Conservation (phyloP, 2,329 filamentous ascomycete species). For the Aureobasidium zeae region DNA sequence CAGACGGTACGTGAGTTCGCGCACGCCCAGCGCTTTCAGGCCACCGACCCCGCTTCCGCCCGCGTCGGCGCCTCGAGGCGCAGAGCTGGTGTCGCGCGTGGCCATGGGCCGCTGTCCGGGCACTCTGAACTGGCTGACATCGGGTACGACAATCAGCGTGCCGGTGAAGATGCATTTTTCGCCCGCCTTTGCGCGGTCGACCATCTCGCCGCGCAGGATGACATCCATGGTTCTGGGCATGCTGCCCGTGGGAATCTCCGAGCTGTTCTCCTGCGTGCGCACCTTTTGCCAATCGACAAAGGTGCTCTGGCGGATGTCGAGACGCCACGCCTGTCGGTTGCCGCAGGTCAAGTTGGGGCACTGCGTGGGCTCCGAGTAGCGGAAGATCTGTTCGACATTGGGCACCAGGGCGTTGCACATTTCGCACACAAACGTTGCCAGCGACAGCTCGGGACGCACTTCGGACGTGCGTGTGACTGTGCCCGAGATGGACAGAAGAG, state of each 20-base stretch:
- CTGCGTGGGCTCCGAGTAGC: slow-evolving; percentile 92
- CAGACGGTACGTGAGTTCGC: slow-evolving; percentile 87
- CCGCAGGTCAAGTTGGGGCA: slow-evolving; percentile 82
- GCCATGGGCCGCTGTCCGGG: slow-evolving; percentile 78
- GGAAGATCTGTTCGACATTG: slow-evolving; percentile 94
- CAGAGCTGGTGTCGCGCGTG: slow-evolving; percentile 69
- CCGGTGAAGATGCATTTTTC: slow-evolving; percentile 98
- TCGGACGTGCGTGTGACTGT: slow-evolving; percentile 96
- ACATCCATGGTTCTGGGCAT: slow-evolving; percentile 99
- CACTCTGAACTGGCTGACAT: slow-evolving; percentile 88
- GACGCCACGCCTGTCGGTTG: slow-evolving; percentile 85
- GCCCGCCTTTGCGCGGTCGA: slow-evolving; percentile 91
- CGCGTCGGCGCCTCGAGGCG: slow-evolving; percentile 59
- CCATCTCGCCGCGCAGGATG: slow-evolving; percentile 91
- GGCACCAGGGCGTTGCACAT: slow-evolving; percentile 73
- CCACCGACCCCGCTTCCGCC: slow-evolving; percentile 80
- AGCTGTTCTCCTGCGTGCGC: slow-evolving; percentile 94
- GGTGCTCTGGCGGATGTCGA: slow-evolving; percentile 95
- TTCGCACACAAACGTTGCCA: slow-evolving; percentile 89
- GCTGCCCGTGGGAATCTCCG: slow-evolving; percentile 94
- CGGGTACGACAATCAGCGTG: slow-evolving; percentile 89
- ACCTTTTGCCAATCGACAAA: slow-evolving; percentile 99
- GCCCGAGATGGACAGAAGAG: slow-evolving; percentile 88
- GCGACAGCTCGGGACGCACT: slow-evolving; percentile 83
- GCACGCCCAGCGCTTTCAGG: slow-evolving; percentile 83